phyloP scores from a whole-genome alignment of 2,329 filamentous ascomycete species.

The Fusarium penzigii region DNA sequence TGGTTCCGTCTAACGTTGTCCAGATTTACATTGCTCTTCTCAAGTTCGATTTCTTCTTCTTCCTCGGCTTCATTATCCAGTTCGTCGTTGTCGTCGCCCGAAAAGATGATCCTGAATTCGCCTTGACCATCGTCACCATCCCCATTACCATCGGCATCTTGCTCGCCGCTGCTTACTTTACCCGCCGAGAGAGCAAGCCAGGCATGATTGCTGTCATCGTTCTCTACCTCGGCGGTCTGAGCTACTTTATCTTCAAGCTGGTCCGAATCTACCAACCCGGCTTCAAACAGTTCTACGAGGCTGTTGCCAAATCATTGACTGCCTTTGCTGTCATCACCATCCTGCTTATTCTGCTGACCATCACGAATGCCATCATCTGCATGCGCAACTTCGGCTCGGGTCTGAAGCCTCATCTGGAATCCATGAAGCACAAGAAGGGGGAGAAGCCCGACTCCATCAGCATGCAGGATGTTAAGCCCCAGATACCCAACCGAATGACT shows the following conservation, averaged over 20 bases:
- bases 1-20: not conserved
- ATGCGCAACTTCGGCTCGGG: conserved; percentile 89
- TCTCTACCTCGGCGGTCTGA: conserved; percentile 84
- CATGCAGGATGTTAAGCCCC: conserved; percentile 57
- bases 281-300: conserved; percentile 64
- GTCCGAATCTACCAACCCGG: conserved; percentile 84
- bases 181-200: conserved; percentile 74
- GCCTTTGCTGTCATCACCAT: conserved; percentile 95
- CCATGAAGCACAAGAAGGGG: conserved; percentile 45
- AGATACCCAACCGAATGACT: conserved; percentile 59
- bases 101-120: conserved; percentile 72
- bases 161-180: conserved; percentile 80
- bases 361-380: conserved; percentile 82
- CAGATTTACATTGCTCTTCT: conserved; percentile 96
- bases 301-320: conserved; percentile 83
- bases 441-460: conserved; percentile 62
- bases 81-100: conserved; percentile 88
- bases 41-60: conserved; percentile 99
- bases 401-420: conserved; percentile 80
- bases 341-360: conserved; percentile 83
- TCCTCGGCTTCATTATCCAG: conserved; percentile 96
- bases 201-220: conserved; percentile 81
- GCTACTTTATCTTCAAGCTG: conserved; percentile 98
- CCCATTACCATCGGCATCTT: conserved; percentile 90
- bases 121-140: conserved; percentile 83